Conservation (phyloP, 805 yeast species). For the Starmerella gropengiesseri region DNA sequence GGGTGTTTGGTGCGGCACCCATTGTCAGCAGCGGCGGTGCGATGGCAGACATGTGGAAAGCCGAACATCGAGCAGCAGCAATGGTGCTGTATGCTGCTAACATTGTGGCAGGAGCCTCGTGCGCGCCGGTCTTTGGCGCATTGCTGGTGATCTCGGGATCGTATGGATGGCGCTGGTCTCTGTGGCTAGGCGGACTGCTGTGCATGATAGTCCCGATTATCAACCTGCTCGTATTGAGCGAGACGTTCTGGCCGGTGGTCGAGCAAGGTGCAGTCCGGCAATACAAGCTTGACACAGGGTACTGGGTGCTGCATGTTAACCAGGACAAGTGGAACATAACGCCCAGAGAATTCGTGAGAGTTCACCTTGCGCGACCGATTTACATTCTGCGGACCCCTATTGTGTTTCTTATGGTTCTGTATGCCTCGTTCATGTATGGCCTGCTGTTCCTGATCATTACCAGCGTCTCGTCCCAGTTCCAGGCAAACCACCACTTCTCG, state of each 20-base stretch:
- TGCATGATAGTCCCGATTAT: conserved; percentile 28
- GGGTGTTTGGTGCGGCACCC: conserved; percentile 70
- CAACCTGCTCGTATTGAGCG: conserved; percentile 31
- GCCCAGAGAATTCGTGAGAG: conserved; percentile 51
- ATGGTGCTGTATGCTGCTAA: conserved; percentile 14
- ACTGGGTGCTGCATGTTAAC: conserved; percentile 74
- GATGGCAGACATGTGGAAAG: conserved; percentile 26
- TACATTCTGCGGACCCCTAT: conserved; percentile 51
- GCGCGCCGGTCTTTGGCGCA: conserved; percentile 27
- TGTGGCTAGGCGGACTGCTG: conserved; percentile 41
- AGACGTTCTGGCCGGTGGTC: conserved; percentile 37
- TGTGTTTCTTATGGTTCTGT: conserved; percentile 32
- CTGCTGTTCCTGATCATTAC: conserved; percentile 35
- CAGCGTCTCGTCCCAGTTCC: conserved; percentile 32
- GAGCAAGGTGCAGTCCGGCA: conserved; percentile 53
- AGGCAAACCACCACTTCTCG: conserved; percentile 28
- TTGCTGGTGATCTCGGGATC: conserved; percentile 32
- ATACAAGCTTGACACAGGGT: conserved; percentile 66
- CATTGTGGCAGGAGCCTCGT: conserved; percentile 17
- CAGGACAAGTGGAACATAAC: conserved; percentile 75
- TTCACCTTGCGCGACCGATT: conserved; percentile 69
- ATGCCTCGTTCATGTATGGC: conserved; percentile 37
- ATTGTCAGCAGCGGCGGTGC: conserved; percentile 20
- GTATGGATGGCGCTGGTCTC: conserved; percentile 50
- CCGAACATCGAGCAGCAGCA: conserved; percentile 25